Percentiles rank a stretch among this genome's conserved stretches.
These are phyloP conservation scores for Leucocoprinus sp. DNA, from an alignment of 768 basidiomycete species.

Conservation along the genomic window DNA sequence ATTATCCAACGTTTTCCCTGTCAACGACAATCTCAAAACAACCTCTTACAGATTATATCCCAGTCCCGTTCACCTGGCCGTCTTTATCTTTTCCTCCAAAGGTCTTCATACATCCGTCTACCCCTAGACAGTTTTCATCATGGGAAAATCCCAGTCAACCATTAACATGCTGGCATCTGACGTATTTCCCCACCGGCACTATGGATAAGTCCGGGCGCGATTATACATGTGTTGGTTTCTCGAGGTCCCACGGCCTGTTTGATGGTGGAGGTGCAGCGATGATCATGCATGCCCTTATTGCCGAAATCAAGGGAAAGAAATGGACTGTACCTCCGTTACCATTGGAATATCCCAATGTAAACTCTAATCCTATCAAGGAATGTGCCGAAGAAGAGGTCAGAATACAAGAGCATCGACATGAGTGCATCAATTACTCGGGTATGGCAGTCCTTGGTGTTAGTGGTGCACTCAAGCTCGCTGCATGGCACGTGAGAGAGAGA, in stretches of 20 bases:
- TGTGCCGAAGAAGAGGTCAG: slow-evolving; percentile 17
- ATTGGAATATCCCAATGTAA: slow-evolving; percentile 14
- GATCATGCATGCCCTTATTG: slow-evolving; percentile 29
- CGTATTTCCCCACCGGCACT: slow-evolving; percentile 26
- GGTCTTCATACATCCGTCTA: slow-evolving; percentile 30
- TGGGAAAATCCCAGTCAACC: slow-evolving; percentile 29
- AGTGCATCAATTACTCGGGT: slow-evolving; percentile 14
- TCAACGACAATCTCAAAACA: slow-evolving; percentile 25
- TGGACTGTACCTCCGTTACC: slow-evolving; percentile 31
- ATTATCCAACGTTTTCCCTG: slow-evolving; percentile 28
- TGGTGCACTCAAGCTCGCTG: slow-evolving; percentile 23
- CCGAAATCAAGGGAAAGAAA: slow-evolving; percentile 28
- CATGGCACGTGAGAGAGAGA: slow-evolving; percentile 28
- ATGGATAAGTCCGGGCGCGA: slow-evolving; percentile 16
- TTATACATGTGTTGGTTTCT: slow-evolving; percentile 34
- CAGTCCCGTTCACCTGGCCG: slow-evolving; percentile 23
- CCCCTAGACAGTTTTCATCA: slow-evolving; percentile 26
- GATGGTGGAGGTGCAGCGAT: slow-evolving; percentile 32
- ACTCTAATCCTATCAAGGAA: slow-evolving; percentile 25
- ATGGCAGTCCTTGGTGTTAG: slow-evolving; percentile 21
- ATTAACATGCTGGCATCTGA: slow-evolving; percentile 37
- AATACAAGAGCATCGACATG: slow-evolving; percentile 7
- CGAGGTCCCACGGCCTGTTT: slow-evolving; percentile 33
- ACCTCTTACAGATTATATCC: slow-evolving; percentile 28
- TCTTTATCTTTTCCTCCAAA: slow-evolving; percentile 28